Conservation (phyloP, 768 basidiomycete genomes). For the Podaxis sp. region DNA sequence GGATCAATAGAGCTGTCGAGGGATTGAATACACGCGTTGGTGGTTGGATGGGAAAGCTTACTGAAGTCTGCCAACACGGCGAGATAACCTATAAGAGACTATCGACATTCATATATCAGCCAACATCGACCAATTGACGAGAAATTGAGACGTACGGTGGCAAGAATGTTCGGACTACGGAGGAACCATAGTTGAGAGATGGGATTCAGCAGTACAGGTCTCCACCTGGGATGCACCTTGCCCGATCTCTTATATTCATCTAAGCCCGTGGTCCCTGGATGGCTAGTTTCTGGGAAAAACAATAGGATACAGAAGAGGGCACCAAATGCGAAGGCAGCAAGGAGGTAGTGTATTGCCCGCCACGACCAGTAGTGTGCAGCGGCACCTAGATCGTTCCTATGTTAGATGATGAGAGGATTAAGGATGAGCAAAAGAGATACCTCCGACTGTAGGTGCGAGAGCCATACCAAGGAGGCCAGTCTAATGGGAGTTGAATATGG, state of each 20-base stretch:
- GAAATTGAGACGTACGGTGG: conserved; percentile 39
- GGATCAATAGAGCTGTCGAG: background rate
- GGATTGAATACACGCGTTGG: background rate
- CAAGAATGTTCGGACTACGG: conserved; percentile 54
- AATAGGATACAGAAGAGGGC: conserved; percentile 39
- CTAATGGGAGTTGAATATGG: conserved; percentile 27
- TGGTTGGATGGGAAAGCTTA: conserved; percentile 26
- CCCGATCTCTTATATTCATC: conserved; percentile 44
- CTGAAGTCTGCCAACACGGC: conserved; percentile 39
- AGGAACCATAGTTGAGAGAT: conserved; percentile 45
- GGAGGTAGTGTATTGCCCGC: conserved; percentile 53
- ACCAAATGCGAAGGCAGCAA: conserved; percentile 42
- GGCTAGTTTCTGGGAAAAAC: conserved; percentile 66
- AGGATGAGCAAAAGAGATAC: conserved; percentile 23
- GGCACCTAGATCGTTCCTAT: background rate
- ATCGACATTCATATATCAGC: background rate
- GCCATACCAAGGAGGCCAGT: conserved; percentile 58
- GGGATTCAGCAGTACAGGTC: conserved; percentile 53
- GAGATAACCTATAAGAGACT: conserved; percentile 24
- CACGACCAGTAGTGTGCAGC: conserved; percentile 46
- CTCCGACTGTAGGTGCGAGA: conserved; percentile 58
- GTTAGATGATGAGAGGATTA: background rate
- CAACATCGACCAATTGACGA: background rate
- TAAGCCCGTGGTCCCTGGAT: conserved; percentile 56
- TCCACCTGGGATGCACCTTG: conserved; percentile 19